phyloP scores from a whole-genome alignment of 306 rosid genomes.

The Cucumis hystrix region DNA sequence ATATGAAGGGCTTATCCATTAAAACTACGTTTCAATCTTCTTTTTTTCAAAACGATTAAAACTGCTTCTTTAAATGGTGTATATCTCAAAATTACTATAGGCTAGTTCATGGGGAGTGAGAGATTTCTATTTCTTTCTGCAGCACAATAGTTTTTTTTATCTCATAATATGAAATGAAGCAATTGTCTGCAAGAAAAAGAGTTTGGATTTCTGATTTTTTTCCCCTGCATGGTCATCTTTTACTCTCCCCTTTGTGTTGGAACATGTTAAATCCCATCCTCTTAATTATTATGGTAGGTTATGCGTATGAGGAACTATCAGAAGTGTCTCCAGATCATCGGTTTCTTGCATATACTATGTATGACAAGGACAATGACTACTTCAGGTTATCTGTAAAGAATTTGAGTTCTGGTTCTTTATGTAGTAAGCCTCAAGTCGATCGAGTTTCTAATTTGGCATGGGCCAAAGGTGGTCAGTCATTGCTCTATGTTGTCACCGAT shows the following conservation, averaged over 20 bases:
- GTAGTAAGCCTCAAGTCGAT: slow-evolving; percentile 78
- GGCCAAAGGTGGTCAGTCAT: slow-evolving; percentile 74
- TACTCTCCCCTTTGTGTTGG: neutral
- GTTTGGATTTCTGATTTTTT: neutral
- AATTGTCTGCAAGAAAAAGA: neutral
- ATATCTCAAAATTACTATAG: neutral
- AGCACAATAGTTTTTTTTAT: neutral
- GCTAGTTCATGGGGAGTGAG: neutral
- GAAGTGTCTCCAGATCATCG: slow-evolving; percentile 76
- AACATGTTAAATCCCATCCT: neutral
- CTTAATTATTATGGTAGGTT: slow-evolving; percentile 34
- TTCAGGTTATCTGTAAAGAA: slow-evolving; percentile 76
- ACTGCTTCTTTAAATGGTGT: neutral
- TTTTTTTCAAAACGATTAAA: neutral
- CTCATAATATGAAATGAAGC: neutral
- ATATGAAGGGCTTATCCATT: no score
- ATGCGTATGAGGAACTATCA: slow-evolving; percentile 83
- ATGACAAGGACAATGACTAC: slow-evolving; percentile 73
- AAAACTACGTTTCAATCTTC: neutral
- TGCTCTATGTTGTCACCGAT: slow-evolving; percentile 84
- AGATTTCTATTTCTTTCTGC: neutral
- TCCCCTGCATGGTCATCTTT: neutral
- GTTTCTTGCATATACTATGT: slow-evolving; percentile 85
- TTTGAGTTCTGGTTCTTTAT: slow-evolving; percentile 79
- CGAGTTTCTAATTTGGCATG: slow-evolving; percentile 81